Conservation (phyloP, 139 green algal species). For the Chlamydomonas schloesseri region DNA sequence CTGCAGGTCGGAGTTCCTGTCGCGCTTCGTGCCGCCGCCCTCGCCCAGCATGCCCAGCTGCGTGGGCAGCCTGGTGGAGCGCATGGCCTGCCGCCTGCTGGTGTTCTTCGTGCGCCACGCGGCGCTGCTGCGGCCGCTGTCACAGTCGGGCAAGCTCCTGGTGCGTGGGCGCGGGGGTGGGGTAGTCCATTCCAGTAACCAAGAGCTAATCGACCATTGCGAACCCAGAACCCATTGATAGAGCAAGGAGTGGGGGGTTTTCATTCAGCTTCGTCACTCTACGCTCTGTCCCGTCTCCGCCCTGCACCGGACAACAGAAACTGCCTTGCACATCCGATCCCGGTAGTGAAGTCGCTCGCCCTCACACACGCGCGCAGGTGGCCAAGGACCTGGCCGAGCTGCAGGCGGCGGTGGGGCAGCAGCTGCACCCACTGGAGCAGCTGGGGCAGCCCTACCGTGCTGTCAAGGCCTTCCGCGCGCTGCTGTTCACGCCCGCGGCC, state of each 20-base stretch:
- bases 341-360: too few relatives aligned
- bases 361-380: slow-evolving; percentile 1
- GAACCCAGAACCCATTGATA: too few relatives aligned
- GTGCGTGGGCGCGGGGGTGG: not conserved
- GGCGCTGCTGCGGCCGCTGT: slow-evolving; percentile 85
- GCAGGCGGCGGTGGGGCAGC: slow-evolving; percentile 79
- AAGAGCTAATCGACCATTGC: too few relatives aligned
- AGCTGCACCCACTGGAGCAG: slow-evolving; percentile 80
- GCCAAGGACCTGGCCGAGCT: slow-evolving; percentile 93
- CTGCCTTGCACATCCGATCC: too few relatives aligned
- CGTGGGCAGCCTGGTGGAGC: slow-evolving; percentile 71
- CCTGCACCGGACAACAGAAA: too few relatives aligned
- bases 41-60: slow-evolving; percentile 65
- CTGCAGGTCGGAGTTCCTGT: slow-evolving; percentile 71
- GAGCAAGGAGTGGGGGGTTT: too few relatives aligned
- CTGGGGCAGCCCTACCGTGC: slow-evolving; percentile 71
- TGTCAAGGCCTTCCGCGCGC: slow-evolving; percentile 53
- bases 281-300: too few relatives aligned
- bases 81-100: slow-evolving; percentile 85
- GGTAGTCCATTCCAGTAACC: too few relatives aligned
- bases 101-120: slow-evolving; percentile 93
- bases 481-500: slow-evolving; percentile 54
- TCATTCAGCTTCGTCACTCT: too few relatives aligned
- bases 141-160: slow-evolving; percentile 55
- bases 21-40: slow-evolving; percentile 67